Evolutionary conservation across 306 rosid genomes (phyloP).

Genomic region (Psophocarpus tetragonolobus): DNA sequence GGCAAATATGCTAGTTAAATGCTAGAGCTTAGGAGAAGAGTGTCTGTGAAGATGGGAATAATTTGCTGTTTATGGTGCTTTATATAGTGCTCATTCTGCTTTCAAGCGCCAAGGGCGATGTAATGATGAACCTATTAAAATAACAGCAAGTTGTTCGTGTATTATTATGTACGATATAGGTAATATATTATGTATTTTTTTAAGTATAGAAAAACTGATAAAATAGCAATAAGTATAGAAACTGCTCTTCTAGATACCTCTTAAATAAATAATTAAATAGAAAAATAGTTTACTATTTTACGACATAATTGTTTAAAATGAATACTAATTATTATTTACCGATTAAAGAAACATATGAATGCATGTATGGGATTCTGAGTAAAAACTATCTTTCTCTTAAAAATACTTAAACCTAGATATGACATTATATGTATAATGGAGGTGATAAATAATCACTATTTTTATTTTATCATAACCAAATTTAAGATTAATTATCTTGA

Average conservation of each 20-base stretch:
- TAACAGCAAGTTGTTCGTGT: not conserved
- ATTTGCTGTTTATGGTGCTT: not conserved
- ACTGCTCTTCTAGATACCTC: not conserved
- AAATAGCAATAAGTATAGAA: not conserved
- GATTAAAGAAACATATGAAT: not conserved
- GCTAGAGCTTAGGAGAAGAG: not conserved
- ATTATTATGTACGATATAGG: not conserved
- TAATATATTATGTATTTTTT: not conserved
- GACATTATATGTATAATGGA: not conserved
- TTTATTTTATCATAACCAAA: not conserved
- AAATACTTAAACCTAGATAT: not conserved
- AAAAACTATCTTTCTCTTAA: not conserved
- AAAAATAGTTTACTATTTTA: not conserved
- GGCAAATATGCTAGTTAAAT: not conserved
- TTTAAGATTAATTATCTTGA: not conserved
- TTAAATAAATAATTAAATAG: not conserved
- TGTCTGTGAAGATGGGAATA: conserved; percentile 16
- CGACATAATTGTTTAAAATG: not conserved
- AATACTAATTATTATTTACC: not conserved
- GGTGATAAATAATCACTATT: not conserved
- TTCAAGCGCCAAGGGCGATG: not conserved
- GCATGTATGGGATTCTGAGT: not conserved
- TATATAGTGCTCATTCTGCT: conserved; percentile 22
- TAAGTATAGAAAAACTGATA: not conserved
- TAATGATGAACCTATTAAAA: not conserved